Evolutionary conservation across 495 filamentous ascomycete genomes (phyloP), one percentile per base, ranked within the genome.

Genomic region (Corynascus novoguineensis): DNA sequence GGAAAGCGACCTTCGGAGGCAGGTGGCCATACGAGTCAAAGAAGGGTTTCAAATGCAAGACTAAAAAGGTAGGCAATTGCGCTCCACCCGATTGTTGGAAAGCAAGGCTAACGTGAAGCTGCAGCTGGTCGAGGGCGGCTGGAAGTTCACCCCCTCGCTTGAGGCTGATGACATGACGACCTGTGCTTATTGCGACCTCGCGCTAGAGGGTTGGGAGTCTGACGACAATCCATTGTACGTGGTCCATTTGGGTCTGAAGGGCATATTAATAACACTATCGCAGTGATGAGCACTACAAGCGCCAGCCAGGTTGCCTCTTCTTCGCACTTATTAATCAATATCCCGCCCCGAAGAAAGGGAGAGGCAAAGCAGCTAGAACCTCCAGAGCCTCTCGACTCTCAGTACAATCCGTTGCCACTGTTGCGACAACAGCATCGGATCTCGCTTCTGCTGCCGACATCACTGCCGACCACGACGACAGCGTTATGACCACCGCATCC

Each of bases 11-110:
- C 0, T 98, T 96, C 68, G 81, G 76, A 3, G 78, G 76, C 19
- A 71, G 71, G 64, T 98, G 93, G 93, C 90, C 90, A 1, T 89
- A 97, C 66, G 90, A 96, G 59, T 78, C 78, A 2, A 96, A 96
- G 74, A 82, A 80, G 62, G 90, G 90, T 19, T 95, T 90, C 89
- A 77, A 86, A 46, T 92, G 90, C 70, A 90, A 95, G 68, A 84
- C 84, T 2, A 82, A 90, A 55, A 91, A 90, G 85, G 90, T 91
- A 78, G 27, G 72, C 60, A n/a, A n/a, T n/a, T n/a, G 46, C 34
- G 29, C 17, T 46, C n/a, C 40, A 1, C 11, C 19, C 17, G 6
- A 5, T 17, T 29, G 7, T 2, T 15, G 1, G 22, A 27, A 22
- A 14, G 6, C 22, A 9, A 37, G n/a, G 22, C 45, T 41, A 29